phyloP scores from a whole-genome alignment of 2,329 filamentous ascomycete species.

The Diaporthe longicolla region DNA sequence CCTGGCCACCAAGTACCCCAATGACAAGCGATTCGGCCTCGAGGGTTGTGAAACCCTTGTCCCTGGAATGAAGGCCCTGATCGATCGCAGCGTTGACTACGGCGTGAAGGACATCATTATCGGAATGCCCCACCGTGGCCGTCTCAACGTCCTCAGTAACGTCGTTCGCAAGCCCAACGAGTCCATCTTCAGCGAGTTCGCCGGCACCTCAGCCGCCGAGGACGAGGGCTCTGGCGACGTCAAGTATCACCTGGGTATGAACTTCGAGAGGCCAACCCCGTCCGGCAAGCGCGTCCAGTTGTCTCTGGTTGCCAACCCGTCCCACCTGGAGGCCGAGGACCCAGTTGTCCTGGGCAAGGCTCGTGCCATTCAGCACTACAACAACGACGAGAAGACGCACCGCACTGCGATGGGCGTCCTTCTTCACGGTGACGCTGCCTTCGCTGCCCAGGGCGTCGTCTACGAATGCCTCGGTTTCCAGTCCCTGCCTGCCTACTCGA shows the following conservation, averaged over 20 bases:
- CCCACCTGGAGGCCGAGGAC: conserved; percentile 97
- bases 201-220: conserved; percentile 86
- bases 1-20: conserved; percentile 97
- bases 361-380: conserved; percentile 98
- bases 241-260: conserved; percentile 99
- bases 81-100: conserved; percentile 98
- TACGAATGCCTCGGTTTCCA: conserved; percentile 99
- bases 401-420: conserved; percentile 94
- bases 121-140: conserved; percentile 98
- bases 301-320: conserved; percentile 97
- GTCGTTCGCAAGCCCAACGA: conserved; percentile 99
- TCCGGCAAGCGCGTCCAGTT: conserved; percentile 99
- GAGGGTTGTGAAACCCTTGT: conserved; percentile 98
- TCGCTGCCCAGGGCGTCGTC: conserved; percentile 95
- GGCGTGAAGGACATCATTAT: conserved; percentile 99
- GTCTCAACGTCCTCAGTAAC: conserved; percentile 97
- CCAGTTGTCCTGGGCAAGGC: conserved; percentile 98
- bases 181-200: conserved; percentile 99
- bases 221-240: conserved; percentile 99
- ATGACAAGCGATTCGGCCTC: conserved; percentile 99
- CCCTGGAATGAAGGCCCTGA: conserved; percentile 98
- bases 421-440: conserved; percentile 96
- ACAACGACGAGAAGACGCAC: conserved; percentile 93
- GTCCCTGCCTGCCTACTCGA: conserved; percentile 94
- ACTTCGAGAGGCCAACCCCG: conserved; percentile 98